Base-by-base conservation (phyloP, 495 filamentous ascomycete genomes). In the Cercophora sp. region DNA sequence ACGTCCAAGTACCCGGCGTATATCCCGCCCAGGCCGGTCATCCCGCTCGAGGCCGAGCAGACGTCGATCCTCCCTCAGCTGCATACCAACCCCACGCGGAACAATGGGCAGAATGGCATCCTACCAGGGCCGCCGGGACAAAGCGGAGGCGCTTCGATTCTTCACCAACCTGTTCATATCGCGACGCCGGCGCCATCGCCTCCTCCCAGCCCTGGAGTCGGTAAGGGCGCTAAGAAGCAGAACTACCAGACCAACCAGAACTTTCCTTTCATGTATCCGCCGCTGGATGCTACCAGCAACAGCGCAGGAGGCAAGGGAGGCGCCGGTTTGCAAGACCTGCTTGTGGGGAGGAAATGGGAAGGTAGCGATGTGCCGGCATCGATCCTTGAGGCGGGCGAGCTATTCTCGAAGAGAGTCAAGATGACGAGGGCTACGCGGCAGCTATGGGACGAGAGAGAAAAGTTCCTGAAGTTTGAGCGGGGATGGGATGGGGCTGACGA, bases 181-280 rank as follows among this genome's bases (percentile, higher is more conserved):
- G 94, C 93, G 37, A 98, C 93, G 3, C 93, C 93, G 0, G 92
- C 90, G 0, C 93, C 94, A n/a, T 97, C 94, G 4, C 93, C 93
- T 20, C 93, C 93, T 1, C 93, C 93, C 9, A 95, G 91, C 5
- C 94, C 93, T 3, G 87, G 85, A 2, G 84, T 87, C 4, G 90
- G 91, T 31, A 98, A 98, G 66, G 88, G 86, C 37, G 90, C 86
- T 13, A 98, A 98, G 73, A 98, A 98, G 62, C 94, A 97, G 56
- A 98, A 97, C 52, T 98, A 97, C 64, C 93, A 98, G 67, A 98
- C 93, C 0, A 98, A 98, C 63, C 93, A 98, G 57, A 91, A 96
- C 59, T 98, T 98, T 57, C 93, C 93, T 0, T 96, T 98, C 59
- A 83, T 98, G 72, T 98, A 97, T 60, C 94, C 93, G 2, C 91